A percentile compares a stretch with the other conserved stretches of the same genome.
Evolutionary conservation across 1,139 yeast genomes (phyloP).

Genomic region (Hemisphaericaspora subhashii): DNA sequence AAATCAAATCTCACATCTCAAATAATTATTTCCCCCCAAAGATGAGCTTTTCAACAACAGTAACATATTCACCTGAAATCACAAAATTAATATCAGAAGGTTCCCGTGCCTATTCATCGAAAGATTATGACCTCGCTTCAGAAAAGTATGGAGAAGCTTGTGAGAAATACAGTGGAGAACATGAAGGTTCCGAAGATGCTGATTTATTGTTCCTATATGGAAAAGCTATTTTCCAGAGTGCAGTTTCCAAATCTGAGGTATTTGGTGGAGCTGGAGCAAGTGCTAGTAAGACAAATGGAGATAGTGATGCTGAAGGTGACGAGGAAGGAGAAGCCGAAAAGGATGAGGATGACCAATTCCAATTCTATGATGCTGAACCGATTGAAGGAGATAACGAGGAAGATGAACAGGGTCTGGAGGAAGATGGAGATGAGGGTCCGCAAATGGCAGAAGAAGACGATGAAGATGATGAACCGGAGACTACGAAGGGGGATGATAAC

Average conservation of each 20-base stretch:
- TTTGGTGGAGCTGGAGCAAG: constrained; percentile 59
- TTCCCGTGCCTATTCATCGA: constrained; percentile 58
- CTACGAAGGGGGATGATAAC: background rate
- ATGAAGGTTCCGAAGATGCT: constrained; percentile 59
- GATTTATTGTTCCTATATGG: constrained; percentile 78
- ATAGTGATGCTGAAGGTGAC: constrained; percentile 19
- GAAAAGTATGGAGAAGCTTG: constrained; percentile 79
- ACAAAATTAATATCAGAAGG: constrained; percentile 56
- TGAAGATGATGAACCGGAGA: constrained; percentile 27
- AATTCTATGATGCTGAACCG: constrained; percentile 54
- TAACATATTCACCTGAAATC: constrained; percentile 32
- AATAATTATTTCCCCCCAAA: background rate
- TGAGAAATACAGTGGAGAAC: constrained; percentile 47
- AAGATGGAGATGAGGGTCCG: constrained; percentile 30
- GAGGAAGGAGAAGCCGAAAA: constrained; percentile 17
- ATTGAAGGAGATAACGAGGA: constrained; percentile 45
- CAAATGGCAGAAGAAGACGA: constrained; percentile 21
- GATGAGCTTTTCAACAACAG: background rate
- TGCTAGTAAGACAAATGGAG: constrained; percentile 21
- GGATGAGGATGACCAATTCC: constrained; percentile 40
- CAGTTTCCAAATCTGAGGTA: constrained; percentile 75
- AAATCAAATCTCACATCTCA: background rate
- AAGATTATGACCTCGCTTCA: constrained; percentile 67
- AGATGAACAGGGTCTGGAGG: constrained; percentile 27
- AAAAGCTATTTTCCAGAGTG: constrained; percentile 74